Conservation (phyloP, 176 grass and related monocot genomes). For the Areca catechu region DNA sequence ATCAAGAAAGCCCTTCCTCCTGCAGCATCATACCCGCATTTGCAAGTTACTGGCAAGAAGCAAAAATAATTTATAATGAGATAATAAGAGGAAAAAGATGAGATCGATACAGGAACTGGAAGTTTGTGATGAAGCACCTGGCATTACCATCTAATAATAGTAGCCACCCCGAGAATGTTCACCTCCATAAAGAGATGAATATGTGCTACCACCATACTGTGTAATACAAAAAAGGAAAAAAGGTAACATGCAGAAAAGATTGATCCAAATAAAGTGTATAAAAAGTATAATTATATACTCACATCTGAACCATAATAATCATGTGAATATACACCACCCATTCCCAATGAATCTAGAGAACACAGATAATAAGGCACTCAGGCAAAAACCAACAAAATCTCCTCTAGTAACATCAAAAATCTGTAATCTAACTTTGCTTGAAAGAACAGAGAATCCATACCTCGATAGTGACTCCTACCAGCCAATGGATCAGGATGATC, state of each 20-base stretch:
- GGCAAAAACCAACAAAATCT: too few species aligned
- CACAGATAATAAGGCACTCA: background rate
- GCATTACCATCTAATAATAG: conserved; percentile 32
- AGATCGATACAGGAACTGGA: background rate
- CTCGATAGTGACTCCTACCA: conserved; percentile 26
- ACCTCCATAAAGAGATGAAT: conserved; percentile 32
- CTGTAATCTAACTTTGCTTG: background rate
- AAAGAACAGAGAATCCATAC: conserved; percentile 13
- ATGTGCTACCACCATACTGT: conserved; percentile 26
- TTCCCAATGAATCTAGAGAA: conserved; percentile 22
- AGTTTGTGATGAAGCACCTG: background rate
- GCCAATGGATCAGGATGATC: conserved; percentile 28
- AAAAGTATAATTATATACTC: conserved; percentile 13
- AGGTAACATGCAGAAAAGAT: conserved; percentile 6
- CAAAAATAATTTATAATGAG: conserved; percentile 5
- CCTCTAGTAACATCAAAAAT: too few species aligned
- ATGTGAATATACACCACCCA: conserved; percentile 27
- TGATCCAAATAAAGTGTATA: background rate
- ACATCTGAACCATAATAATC: conserved; percentile 34
- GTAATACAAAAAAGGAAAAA: background rate
- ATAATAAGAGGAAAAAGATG: background rate
- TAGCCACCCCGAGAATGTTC: conserved; percentile 22
- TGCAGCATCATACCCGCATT: background rate
- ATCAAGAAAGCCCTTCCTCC: conserved; percentile 6
- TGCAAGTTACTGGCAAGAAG: conserved; percentile 8